Evolutionary conservation across 768 basidiomycete species (phyloP).

Genomic region (Termitomyces sp.): DNA sequence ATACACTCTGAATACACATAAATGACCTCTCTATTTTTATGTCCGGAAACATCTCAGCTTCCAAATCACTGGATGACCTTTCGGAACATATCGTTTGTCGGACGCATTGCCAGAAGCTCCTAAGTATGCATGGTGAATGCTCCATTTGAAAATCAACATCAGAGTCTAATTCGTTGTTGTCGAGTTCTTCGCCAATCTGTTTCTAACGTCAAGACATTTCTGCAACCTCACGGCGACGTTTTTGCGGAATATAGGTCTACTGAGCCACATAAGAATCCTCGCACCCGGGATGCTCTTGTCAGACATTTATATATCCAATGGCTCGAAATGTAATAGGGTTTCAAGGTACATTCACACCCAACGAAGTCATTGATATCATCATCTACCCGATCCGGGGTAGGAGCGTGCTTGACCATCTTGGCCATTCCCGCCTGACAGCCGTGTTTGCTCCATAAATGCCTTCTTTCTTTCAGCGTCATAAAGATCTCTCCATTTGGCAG

Average conservation of each 20-base stretch:
- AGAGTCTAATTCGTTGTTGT: background rate
- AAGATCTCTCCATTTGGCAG: constrained; percentile 49
- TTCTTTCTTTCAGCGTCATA: constrained; percentile 28
- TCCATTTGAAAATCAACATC: background rate
- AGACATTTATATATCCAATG: too few species aligned
- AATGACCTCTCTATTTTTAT: background rate
- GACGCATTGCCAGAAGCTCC: too few species aligned
- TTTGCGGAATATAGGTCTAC: background rate
- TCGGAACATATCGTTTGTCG: too few species aligned
- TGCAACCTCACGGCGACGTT: too few species aligned
- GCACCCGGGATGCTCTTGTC: background rate
- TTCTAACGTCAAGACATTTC: too few species aligned
- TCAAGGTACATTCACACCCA: background rate
- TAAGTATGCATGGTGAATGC: background rate
- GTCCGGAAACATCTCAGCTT: background rate
- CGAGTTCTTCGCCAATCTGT: background rate
- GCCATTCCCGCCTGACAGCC: constrained; percentile 19
- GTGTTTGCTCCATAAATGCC: constrained; percentile 24
- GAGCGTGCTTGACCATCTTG: constrained; percentile 33
- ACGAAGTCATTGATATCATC: background rate
- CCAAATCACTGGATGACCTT: background rate
- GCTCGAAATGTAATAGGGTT: too few species aligned
- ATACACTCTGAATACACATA: constrained; percentile 17
- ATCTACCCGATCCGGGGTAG: background rate
- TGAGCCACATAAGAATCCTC: background rate